Evolutionary conservation across 2,329 filamentous ascomycete genomes (phyloP).

Genomic region (Fusarium ambrosium): DNA sequence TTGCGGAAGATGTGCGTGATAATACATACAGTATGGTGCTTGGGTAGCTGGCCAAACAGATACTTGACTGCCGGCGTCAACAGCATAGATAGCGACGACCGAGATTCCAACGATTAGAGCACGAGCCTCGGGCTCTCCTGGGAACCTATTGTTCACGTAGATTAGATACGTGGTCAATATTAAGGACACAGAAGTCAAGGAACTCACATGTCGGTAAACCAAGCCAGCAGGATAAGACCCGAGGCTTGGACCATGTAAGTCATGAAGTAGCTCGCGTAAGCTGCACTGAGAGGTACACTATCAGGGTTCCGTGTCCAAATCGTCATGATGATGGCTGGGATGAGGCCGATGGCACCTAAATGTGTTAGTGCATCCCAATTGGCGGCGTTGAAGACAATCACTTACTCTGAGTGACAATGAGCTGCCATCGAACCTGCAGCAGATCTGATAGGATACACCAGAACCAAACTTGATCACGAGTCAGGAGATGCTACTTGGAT

Average conservation of each 20-base stretch:
- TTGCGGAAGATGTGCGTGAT: accelerated
- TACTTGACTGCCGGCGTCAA: neutral
- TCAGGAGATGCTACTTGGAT: neutral
- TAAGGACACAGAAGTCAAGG: too few species aligned
- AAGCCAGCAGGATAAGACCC: neutral
- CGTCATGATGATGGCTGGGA: slow-evolving; percentile 1
- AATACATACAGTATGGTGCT: neutral
- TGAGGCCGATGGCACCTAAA: neutral
- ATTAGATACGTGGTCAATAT: neutral
- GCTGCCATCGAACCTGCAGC: neutral
- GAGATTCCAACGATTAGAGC: neutral
- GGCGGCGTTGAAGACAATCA: neutral
- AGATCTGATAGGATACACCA: slow-evolving; percentile 2
- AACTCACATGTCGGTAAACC: slow-evolving; percentile 17
- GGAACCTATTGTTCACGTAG: neutral
- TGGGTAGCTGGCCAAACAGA: neutral
- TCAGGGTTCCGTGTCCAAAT: neutral
- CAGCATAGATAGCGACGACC: neutral
- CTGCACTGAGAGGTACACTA: neutral
- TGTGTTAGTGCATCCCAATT: neutral
- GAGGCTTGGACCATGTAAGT: slow-evolving; percentile 1
- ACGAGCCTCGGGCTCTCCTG: neutral
- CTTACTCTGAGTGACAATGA: neutral
- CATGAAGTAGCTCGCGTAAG: neutral
- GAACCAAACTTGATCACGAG: neutral